Conservation (phyloP, 306 rosid species). For the Argentina anserina region DNA sequence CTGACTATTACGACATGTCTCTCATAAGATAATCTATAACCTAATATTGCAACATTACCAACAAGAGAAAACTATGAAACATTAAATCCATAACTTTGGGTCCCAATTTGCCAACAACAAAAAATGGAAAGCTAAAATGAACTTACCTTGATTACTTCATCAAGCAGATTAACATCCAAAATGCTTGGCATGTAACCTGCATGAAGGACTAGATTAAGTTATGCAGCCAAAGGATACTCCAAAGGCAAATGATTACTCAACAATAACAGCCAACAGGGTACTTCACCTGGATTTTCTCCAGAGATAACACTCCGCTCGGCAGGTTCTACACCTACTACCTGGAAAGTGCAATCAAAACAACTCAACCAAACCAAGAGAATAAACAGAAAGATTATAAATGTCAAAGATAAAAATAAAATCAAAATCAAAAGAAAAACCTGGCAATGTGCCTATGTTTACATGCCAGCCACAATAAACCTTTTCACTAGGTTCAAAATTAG, state of each 20-base stretch:
- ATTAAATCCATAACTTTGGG: neutral
- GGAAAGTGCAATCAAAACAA: neutral
- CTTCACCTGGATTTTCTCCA: conserved; percentile 73
- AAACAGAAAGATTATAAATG: neutral
- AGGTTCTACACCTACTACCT: conserved; percentile 97
- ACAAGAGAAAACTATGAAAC: neutral
- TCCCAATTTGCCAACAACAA: neutral
- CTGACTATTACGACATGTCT: neutral
- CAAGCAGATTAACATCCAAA: conserved; percentile 81
- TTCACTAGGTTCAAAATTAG: neutral
- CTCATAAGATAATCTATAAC: neutral
- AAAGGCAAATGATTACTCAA: conserved; percentile 6
- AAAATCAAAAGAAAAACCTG: too few species aligned
- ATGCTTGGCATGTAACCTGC: conserved; percentile 82
- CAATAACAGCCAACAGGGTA: conserved; percentile 13
- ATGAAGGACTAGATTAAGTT: conserved; percentile 23
- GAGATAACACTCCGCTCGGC: conserved; percentile 77
- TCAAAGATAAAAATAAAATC: too few species aligned
- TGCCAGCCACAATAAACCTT: neutral
- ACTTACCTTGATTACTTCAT: conserved; percentile 89
- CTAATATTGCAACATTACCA: neutral
- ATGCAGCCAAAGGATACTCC: conserved; percentile 11
- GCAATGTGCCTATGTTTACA: neutral
- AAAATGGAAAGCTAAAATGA: neutral
- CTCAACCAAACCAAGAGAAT: neutral